A percentile compares a stretch with the other conserved stretches of the same genome.
phyloP scores from a whole-genome alignment of 2,329 filamentous ascomycete species.

The Trichoderma afroharzianum region DNA sequence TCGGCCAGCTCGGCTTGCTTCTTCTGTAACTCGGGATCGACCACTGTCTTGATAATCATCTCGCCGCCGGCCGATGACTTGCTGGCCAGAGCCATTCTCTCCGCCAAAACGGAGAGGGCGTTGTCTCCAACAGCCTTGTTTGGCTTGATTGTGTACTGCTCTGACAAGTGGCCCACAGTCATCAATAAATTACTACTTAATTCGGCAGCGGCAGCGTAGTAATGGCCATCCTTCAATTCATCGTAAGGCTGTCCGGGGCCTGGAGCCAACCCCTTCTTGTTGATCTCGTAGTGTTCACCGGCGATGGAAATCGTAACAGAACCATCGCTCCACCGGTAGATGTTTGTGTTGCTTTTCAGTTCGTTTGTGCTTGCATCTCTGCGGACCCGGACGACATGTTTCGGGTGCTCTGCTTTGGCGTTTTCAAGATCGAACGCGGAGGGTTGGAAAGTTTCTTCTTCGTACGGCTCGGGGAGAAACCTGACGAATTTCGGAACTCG shows the following conservation, averaged over 20 bases:
- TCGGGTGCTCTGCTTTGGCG: slow-evolving; percentile 51
- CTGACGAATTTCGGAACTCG: slow-evolving; percentile 70
- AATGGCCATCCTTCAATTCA: slow-evolving; percentile 67
- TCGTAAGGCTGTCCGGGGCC: slow-evolving; percentile 57
- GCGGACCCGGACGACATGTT: slow-evolving; percentile 66
- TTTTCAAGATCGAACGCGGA: slow-evolving; percentile 53
- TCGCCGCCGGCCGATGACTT: slow-evolving; percentile 54
- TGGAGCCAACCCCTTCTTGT: slow-evolving; percentile 66
- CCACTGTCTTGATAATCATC: slow-evolving; percentile 66
- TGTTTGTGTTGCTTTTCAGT: slow-evolving; percentile 69
- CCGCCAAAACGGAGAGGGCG: slow-evolving; percentile 65
- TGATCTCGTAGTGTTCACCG: slow-evolving; percentile 71
- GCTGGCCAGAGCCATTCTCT: slow-evolving; percentile 61
- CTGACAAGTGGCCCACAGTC: slow-evolving; percentile 71
- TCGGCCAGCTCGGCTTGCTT: slow-evolving; percentile 70
- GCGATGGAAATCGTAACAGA: slow-evolving; percentile 73
- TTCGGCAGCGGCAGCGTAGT: slow-evolving; percentile 71
- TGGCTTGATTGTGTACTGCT: slow-evolving; percentile 65
- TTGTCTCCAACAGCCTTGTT: slow-evolving; percentile 67
- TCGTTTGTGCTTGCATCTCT: slow-evolving; percentile 62
- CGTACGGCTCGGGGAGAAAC: slow-evolving; percentile 65
- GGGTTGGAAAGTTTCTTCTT: slow-evolving; percentile 62
- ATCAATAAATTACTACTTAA: slow-evolving; percentile 65
- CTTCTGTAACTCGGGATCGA: slow-evolving; percentile 73
- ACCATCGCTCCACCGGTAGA: slow-evolving; percentile 77